Percentiles rank a stretch among this genome's conserved stretches.
These are phyloP conservation scores for Starmerella khaoyaiensis DNA, from an alignment of 805 yeast species.

Conservation along the genomic window DNA sequence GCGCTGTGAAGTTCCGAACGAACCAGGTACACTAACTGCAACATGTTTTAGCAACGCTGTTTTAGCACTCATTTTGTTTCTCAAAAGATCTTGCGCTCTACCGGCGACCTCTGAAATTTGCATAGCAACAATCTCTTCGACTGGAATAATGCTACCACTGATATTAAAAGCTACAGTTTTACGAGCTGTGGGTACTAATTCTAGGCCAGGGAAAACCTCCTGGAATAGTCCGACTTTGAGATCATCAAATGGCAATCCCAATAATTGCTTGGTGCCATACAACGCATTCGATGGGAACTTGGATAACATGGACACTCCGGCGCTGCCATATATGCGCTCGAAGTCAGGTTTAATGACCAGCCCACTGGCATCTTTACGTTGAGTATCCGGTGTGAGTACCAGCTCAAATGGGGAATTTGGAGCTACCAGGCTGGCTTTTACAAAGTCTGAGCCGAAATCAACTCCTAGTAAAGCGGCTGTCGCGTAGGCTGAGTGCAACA, in stretches of 20 bases:
- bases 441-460: constrained; percentile 77
- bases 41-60: constrained; percentile 41
- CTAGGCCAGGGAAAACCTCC: constrained; percentile 48
- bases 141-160: constrained; percentile 38
- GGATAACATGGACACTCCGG: constrained; percentile 55
- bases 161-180: constrained; percentile 45
- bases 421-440: constrained; percentile 79
- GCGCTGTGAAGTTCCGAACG: constrained; percentile 51
- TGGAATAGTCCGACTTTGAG: constrained; percentile 37
- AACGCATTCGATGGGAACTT: constrained; percentile 63
- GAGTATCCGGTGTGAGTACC: constrained; percentile 77
- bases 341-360: constrained; percentile 40
- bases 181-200: constrained; percentile 33
- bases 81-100: constrained; percentile 53
- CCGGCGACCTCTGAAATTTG: constrained; percentile 47
- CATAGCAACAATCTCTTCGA: constrained; percentile 85
- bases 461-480: constrained; percentile 66
- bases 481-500: too few relatives aligned
- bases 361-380: constrained; percentile 79
- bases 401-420: constrained; percentile 84
- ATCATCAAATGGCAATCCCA: constrained; percentile 45
- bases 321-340: constrained; percentile 62
- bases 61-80: constrained; percentile 36
- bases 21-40: constrained; percentile 69
- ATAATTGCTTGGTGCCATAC: constrained; percentile 51